Percentiles rank a stretch among this genome's conserved stretches.
These are phyloP conservation scores for Helicocarpus griseus DNA, from an alignment of 2,329 filamentous ascomycete species.

Conservation along the genomic window DNA sequence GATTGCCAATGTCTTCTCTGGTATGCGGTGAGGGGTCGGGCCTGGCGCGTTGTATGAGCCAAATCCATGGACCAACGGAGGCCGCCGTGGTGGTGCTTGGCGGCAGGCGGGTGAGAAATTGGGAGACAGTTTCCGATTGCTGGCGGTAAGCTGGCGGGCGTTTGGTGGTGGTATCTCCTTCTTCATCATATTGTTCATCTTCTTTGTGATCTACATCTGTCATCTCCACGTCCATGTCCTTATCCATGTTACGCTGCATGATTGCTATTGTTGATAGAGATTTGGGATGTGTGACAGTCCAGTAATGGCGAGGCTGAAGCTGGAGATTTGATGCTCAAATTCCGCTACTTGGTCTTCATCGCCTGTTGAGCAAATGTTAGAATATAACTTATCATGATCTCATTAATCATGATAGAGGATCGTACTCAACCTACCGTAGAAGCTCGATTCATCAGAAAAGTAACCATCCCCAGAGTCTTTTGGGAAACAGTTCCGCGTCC, in stretches of 20 bases:
- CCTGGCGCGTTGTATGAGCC: constrained; percentile 53
- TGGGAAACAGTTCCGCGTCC: background rate
- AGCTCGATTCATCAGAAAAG: constrained; percentile 35
- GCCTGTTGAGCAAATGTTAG: constrained; percentile 35
- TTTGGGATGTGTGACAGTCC: constrained; percentile 24
- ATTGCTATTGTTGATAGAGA: constrained; percentile 27
- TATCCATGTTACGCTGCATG: constrained; percentile 11
- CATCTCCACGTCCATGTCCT: background rate
- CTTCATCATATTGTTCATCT: background rate
- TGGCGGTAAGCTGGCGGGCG: constrained; percentile 29
- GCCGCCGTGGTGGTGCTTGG: constrained; percentile 50
- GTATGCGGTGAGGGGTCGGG: constrained; percentile 19
- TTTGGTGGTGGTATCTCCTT: background rate
- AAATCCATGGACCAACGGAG: constrained; percentile 56
- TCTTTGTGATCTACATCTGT: background rate
- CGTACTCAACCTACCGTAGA: constrained; percentile 28
- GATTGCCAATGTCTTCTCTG: constrained; percentile 36
- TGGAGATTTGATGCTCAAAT: constrained; percentile 42
- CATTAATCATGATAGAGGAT: too few relatives aligned
- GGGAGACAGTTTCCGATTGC: constrained; percentile 55
- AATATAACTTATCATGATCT: too few relatives aligned
- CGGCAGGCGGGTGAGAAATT: constrained; percentile 59
- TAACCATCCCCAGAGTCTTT: constrained; percentile 11
- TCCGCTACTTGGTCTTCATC: constrained; percentile 40
- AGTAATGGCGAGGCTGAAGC: constrained; percentile 46